Conservation (phyloP, 345 rosid genomes). For the Viola odorata region DNA sequence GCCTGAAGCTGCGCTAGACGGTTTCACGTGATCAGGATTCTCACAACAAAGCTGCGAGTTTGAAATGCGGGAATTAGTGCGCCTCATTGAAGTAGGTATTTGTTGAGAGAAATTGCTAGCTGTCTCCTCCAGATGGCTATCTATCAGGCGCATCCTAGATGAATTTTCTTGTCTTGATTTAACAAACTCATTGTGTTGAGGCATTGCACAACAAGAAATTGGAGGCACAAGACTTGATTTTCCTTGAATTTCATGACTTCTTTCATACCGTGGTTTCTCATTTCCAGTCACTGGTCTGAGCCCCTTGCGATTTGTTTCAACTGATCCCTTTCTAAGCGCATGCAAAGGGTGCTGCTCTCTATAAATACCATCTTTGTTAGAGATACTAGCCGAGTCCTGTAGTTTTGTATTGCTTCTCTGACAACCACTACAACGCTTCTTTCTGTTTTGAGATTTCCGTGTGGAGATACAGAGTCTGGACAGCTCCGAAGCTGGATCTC, state of each 20-base stretch:
- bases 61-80: neutral
- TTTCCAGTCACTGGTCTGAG: neutral
- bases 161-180: neutral
- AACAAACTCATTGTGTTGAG: neutral
- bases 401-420: neutral
- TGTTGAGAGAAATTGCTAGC: neutral
- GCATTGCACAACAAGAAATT: neutral
- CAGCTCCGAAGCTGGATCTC: neutral
- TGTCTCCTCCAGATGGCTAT: neutral
- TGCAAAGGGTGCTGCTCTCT: neutral
- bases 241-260: neutral
- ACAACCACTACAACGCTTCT: constrained; percentile 7
- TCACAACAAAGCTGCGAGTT: neutral
- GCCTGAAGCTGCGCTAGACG: neutral
- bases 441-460: neutral
- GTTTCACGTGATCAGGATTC: neutral
- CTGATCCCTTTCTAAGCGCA: no score
- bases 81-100: neutral
- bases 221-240: neutral
- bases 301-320: neutral
- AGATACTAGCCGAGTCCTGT: neutral
- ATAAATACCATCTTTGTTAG: neutral
- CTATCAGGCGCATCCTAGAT: neutral
- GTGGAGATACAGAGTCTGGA: neutral
- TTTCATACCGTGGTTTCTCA: neutral